Evolutionary conservation across 257 asterid species (phyloP), one percentile per base, ranked within the genome.

Genomic region (Ajuga chamaepitys): DNA sequence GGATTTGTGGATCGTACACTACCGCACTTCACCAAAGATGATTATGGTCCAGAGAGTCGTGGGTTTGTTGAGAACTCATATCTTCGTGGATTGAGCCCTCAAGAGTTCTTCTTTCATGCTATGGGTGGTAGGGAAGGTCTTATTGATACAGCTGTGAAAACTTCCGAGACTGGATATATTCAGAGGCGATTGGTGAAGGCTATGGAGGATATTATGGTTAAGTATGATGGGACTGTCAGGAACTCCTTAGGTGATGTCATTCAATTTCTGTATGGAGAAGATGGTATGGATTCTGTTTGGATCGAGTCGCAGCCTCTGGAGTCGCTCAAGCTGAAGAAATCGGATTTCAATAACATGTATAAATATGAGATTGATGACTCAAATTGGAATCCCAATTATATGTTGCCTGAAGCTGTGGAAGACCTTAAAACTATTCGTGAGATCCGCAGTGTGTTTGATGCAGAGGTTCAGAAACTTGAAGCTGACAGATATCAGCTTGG

Each of bases 81-180:
- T 70, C 88, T 94, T 44, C 85, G 97, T 50, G 99, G 99, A 44
- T 70, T 94, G 86, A 88, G 96, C 17, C 99, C 99, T 5, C 99
- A 90, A 69, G 99, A 94, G 74, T 94, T 94, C 82, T 94, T 94
- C 80, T 94, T 94, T 81, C 99, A 94, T 74, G 99, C 99, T 57
- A 94, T 94, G 99, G 99, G 99, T 78, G 99, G 99, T 83, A 86
- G 99, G 74, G 99, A 94, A 82, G 97, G 99, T 83, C 90, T 94
- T 22, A 94, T 94, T 45, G 99, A 94, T 70, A 94, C 99, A 38
- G 99, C 99, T 1, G 99, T 94, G 79, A 94, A 94, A 80, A 94
- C 99, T 42, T 94, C 99, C 28, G 99, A 94, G 82, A 94, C 99
- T 38, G 99, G 99, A 40, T 94, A 94, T 70, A 94, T 94, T 37